Percentiles rank a stretch among this genome's conserved stretches.
Conservation (phyloP, 345 rosid genomes). For the Capsella bursapastoris region DNA sequence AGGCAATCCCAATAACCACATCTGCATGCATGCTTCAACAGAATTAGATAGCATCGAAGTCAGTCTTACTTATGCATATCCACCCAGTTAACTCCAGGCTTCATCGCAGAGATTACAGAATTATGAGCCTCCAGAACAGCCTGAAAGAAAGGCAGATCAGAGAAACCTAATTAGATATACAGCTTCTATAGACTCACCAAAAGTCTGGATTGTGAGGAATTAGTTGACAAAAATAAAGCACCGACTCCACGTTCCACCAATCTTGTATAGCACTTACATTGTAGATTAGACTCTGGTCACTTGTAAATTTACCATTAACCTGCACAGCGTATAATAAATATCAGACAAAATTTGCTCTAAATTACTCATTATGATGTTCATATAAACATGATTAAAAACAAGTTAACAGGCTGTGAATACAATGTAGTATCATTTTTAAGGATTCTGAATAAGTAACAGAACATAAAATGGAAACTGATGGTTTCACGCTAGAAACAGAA, state of each 20-base stretch:
- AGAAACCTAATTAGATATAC: conserved; percentile 8
- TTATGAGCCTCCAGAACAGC: conserved; percentile 89
- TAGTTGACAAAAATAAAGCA: conserved; percentile 2
- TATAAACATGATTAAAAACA: neutral
- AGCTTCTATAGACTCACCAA: conserved; percentile 11
- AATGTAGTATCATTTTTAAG: neutral
- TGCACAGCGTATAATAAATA: conserved; percentile 45
- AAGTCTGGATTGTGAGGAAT: neutral
- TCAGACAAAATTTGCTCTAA: conserved; percentile 18
- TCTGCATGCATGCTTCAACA: neutral
- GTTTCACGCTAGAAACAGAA: conserved; percentile 9
- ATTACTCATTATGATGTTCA: neutral
- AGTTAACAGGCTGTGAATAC: neutral
- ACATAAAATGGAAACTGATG: neutral
- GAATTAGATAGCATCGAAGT: neutral
- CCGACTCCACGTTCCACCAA: neutral
- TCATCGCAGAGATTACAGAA: conserved; percentile 79
- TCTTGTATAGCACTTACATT: conserved; percentile 59
- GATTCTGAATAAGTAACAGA: conserved; percentile 19
- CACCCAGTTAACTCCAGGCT: conserved; percentile 88
- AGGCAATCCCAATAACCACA: conserved; percentile 13
- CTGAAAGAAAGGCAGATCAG: conserved; percentile 47
- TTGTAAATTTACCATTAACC: conserved; percentile 95
- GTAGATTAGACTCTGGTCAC: conserved; percentile 76
- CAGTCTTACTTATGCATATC: conserved; percentile 89